A percentile compares a stretch with the other conserved stretches of the same genome.
Evolutionary conservation across 495 filamentous ascomycete genomes (phyloP).

Genomic region (Penicillium cinerascens): DNA sequence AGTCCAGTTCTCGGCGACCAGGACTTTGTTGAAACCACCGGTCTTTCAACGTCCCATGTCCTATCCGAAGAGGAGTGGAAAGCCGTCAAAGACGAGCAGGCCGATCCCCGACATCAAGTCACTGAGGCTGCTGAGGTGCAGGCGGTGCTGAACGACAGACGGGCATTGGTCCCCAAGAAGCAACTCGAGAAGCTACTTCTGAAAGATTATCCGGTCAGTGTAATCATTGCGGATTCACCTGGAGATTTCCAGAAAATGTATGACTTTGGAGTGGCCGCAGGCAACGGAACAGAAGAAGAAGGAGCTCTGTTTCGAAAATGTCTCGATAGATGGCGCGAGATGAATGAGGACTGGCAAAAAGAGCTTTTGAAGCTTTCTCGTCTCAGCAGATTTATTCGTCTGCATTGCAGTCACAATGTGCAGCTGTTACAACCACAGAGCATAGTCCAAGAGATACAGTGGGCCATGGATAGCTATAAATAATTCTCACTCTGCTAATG

Average conservation of each 20-base stretch:
- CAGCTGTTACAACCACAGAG: slow-evolving; percentile 11
- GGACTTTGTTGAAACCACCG: slow-evolving; percentile 12
- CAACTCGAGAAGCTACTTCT: slow-evolving; percentile 14
- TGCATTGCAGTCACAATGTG: slow-evolving; percentile 16
- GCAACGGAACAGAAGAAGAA: slow-evolving; percentile 14
- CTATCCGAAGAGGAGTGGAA: slow-evolving; percentile 16
- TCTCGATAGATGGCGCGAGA: slow-evolving; percentile 14
- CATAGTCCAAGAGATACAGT: slow-evolving; percentile 13
- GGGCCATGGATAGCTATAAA: too few species aligned
- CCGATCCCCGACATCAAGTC: slow-evolving; percentile 13
- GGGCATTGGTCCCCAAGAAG: slow-evolving; percentile 7
- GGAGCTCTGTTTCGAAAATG: slow-evolving; percentile 11
- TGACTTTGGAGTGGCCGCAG: slow-evolving; percentile 12
- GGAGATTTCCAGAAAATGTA: slow-evolving; percentile 15
- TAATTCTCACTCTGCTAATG: too few species aligned
- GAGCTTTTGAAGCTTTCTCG: slow-evolving; percentile 15
- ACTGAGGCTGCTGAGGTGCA: slow-evolving; percentile 14
- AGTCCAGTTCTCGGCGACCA: slow-evolving; percentile 10
- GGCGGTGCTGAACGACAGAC: slow-evolving; percentile 7
- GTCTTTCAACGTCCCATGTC: slow-evolving; percentile 14
- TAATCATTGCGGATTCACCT: slow-evolving; percentile 14
- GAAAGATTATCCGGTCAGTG: slow-evolving; percentile 13
- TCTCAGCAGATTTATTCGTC: slow-evolving; percentile 9
- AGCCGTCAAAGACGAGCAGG: slow-evolving; percentile 10
- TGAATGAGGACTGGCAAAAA: slow-evolving; percentile 16